Evolutionary conservation across 2,329 filamentous ascomycete genomes (phyloP), one percentile per base, ranked within the genome.

Genomic region (Ascochyta viciae-villosae): DNA sequence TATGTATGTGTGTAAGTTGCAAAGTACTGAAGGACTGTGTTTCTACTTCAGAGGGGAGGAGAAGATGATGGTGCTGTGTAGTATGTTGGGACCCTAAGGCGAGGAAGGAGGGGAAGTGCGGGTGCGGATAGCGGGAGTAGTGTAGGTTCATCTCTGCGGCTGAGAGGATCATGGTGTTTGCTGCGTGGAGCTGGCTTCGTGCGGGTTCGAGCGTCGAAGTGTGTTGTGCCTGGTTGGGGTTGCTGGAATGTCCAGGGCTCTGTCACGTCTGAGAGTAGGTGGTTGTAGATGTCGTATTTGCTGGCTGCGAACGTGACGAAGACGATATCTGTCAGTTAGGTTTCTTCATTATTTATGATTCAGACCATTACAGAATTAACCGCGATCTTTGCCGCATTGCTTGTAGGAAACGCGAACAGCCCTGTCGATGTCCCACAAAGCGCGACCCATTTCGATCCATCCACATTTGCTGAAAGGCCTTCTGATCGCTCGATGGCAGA

Each of bases 341-440:
- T 68, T 2, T 63, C 60, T 10, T 65, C 60, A 23, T 70, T 60
- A 0, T 63, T 54, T n/a, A 54, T 56, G 13, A 74, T 47, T 68
- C 74, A 76, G 23, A 66, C 58, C 2, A 58, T 22, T 2, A 73
- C 66, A 3, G 67, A 65, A 2, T 62, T 52, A 7, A 72, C 64
- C 0, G 74, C 73, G 22, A 74, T 68, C 7, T 57, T 46, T 3
- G 69, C 67, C 3, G 73, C 74, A 29, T 66, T 42, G 19, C 50
- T 57, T 0, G 62, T 58, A 4, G 73, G 74, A 35, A 74, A 76
- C 7, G 70, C 67, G 41, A 74, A 76, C n/a, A 74, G 34, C 0
- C 74, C 74, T 1, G 74, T 76, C 5, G 73, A 75, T 22, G 76
- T 68, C 13, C 73, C 67, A 51, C 74, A 76, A 27, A 76, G 61